phyloP scores from a whole-genome alignment of 2,329 filamentous ascomycete genomes.

The Trichoderma pleuroti region DNA sequence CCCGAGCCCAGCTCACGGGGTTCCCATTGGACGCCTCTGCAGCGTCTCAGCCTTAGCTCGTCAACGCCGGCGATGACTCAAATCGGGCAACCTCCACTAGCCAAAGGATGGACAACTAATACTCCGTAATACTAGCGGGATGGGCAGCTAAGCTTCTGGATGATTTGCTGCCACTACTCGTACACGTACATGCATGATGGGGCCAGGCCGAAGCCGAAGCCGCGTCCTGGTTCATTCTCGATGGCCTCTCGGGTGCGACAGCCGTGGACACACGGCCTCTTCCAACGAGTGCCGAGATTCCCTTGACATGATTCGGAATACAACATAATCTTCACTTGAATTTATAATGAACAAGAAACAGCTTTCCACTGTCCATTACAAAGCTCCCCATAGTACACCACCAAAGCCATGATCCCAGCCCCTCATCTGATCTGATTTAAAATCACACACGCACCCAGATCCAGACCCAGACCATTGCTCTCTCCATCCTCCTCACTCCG shows the following conservation, averaged over 20 bases:
- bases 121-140: no score
- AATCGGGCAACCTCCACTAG: not conserved
- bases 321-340: no score
- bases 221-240: not conserved
- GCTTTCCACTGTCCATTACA: no score
- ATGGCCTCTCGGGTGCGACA: not conserved
- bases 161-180: not conserved
- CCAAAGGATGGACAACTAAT: not conserved
- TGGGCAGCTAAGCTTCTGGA: not conserved
- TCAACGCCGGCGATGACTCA: not conserved
- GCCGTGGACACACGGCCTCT: not conserved
- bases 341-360: no score
- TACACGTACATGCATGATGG: not conserved
- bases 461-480: no score
- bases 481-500: not conserved
- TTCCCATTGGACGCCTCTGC: not conserved
- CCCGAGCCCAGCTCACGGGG: not conserved
- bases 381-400: no score
- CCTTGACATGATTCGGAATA: no score
- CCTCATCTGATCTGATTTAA: not conserved
- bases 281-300: not conserved
- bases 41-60: not conserved
- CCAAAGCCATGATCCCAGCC: not conserved
- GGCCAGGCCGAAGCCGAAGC: constrained; percentile 8
- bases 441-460: not conserved